Conservation (phyloP, 2,329 filamentous ascomycete genomes). For the Calonectria pteridis region DNA sequence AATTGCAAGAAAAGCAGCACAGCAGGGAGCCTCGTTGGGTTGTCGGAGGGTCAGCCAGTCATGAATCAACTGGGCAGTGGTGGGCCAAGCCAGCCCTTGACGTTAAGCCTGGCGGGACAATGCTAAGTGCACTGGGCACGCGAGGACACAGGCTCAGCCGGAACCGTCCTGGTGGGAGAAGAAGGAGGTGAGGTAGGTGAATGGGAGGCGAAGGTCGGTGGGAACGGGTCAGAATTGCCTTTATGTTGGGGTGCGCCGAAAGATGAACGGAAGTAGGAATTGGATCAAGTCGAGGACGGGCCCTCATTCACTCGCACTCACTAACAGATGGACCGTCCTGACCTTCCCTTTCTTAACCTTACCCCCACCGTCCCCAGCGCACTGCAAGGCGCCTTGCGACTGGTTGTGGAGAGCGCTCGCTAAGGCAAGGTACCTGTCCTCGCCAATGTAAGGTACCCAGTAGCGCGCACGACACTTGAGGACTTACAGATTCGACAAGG, state of each 20-base stretch:
- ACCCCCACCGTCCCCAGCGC: conserved; percentile 12
- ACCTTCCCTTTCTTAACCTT: conserved; percentile 13
- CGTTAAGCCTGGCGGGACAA: not conserved
- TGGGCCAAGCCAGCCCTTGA: conserved; percentile 10
- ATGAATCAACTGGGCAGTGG: not conserved
- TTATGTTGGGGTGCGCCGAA: conserved; percentile 40
- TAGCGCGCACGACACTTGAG: conserved; percentile 1
- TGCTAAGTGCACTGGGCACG: not conserved
- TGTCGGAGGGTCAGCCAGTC: conserved; percentile 1
- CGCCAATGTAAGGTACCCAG: conserved; percentile 16
- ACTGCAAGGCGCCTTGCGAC: conserved; percentile 14
- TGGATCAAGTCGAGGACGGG: conserved; percentile 17
- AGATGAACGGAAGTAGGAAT: conserved; percentile 18
- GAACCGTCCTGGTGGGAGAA: conserved; percentile 1
- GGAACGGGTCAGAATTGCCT: conserved; percentile 37
- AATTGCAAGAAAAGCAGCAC: not conserved
- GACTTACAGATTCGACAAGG: conserved; percentile 4
- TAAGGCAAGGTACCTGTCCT: conserved; percentile 22
- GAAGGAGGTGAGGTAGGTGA: not conserved
- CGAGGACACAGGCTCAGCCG: conserved; percentile 1
- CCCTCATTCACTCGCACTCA: not conserved
- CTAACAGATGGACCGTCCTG: not conserved
- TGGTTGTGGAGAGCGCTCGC: conserved; percentile 15
- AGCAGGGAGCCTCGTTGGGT: conserved; percentile 4
- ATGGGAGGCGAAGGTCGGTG: not conserved